Percentiles rank a stretch among this genome's conserved stretches.
Conservation (phyloP, 306 rosid genomes). For the Castanopsis chinensis region DNA sequence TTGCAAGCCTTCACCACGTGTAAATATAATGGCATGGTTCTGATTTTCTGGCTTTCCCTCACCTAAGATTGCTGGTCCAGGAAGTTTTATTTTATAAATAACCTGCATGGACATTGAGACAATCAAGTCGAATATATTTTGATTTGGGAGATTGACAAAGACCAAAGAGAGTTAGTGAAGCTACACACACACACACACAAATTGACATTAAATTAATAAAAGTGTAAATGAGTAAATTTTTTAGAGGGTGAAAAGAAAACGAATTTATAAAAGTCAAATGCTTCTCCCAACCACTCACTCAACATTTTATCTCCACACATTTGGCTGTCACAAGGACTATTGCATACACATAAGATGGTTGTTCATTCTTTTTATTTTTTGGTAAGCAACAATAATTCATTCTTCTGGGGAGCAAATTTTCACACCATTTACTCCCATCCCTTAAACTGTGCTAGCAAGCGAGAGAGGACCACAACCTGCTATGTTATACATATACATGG, state of each 20-base stretch:
- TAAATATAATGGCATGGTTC: constrained; percentile 93
- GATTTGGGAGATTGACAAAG: not conserved
- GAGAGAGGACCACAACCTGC: not conserved
- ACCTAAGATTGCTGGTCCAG: constrained; percentile 93
- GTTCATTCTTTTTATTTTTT: not conserved
- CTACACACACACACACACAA: not conserved
- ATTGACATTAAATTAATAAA: not conserved
- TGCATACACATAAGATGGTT: not conserved
- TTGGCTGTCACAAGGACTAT: not conserved
- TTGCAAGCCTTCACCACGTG: constrained; percentile 97
- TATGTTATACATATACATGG: not conserved
- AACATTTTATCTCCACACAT: not conserved
- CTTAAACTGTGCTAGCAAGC: not conserved
- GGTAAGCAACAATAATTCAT: no score
- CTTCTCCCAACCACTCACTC: not conserved
- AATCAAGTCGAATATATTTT: constrained; percentile 15
- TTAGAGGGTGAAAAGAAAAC: not conserved
- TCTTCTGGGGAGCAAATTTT: not conserved
- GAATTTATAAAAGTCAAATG: not conserved
- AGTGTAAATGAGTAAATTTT: not conserved
- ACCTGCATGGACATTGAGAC: constrained; percentile 42
- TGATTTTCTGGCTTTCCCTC: constrained; percentile 99
- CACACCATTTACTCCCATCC: not conserved
- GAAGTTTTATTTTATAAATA: constrained; percentile 91
- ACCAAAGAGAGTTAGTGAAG: not conserved